These are phyloP conservation scores for Fusarium nisikadoi DNA, from an alignment of 2,329 filamentous ascomycete genomes.

Conservation along the genomic window DNA sequence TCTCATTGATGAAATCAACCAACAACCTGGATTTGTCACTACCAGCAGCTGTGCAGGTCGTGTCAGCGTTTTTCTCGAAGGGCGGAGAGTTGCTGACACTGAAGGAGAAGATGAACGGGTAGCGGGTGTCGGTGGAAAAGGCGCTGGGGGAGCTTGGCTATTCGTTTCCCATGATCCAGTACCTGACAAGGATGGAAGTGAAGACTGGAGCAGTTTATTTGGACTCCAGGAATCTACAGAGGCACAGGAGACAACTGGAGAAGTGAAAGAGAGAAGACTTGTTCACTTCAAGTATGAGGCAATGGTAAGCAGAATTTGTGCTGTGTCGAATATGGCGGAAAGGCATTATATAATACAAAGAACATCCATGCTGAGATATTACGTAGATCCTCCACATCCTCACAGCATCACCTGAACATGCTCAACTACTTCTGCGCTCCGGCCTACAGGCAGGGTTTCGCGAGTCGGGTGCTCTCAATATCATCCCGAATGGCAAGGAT, in stretches of 20 bases:
- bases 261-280: conserved; percentile 55
- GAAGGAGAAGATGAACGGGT: conserved; percentile 46
- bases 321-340: conserved; percentile 36
- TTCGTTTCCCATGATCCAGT: conserved; percentile 88
- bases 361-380: conserved; percentile 38
- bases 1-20: conserved; percentile 83
- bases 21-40: conserved; percentile 79
- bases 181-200: conserved; percentile 40
- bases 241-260: conserved; percentile 33
- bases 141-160: conserved; percentile 84
- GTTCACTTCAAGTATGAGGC: conserved; percentile 95
- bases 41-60: conserved; percentile 94
- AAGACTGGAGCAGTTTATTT: conserved; percentile 48
- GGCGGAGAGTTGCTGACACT: conserved; percentile 58
- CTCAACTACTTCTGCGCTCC: conserved; percentile 78
- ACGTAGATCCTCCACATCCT: conserved; percentile 87
- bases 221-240: conserved; percentile 42
- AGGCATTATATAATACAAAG: conserved; percentile 14
- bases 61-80: conserved; percentile 89
- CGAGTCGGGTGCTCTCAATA: conserved; percentile 85
- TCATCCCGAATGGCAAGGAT: conserved; percentile 54
- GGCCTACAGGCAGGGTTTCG: conserved; percentile 87
- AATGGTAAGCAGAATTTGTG: conserved; percentile 73
- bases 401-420: conserved; percentile 77
- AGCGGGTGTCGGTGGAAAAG: conserved; percentile 83